phyloP scores from a whole-genome alignment of 805 yeast genomes.

The Metschnikowia kunwiensis region DNA sequence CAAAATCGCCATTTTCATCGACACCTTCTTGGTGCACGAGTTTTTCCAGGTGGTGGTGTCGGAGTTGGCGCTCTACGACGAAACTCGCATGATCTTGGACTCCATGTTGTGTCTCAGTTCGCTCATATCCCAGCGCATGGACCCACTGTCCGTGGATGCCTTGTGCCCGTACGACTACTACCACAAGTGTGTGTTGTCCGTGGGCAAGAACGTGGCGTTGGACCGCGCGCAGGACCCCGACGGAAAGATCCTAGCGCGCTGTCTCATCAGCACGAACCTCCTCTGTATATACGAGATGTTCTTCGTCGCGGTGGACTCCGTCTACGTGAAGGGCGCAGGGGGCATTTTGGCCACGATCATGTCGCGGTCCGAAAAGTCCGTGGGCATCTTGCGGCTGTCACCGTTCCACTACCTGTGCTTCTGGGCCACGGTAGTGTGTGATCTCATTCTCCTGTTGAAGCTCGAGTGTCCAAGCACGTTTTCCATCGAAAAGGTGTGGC shows the following conservation, averaged over 20 bases:
- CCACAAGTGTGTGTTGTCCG: constrained; percentile 32
- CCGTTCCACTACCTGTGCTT: constrained; percentile 34
- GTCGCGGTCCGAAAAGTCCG: constrained; percentile 14
- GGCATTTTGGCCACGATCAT: constrained; percentile 31
- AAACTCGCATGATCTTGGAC: constrained; percentile 36
- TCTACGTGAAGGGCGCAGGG: constrained; percentile 39
- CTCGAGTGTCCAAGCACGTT: constrained; percentile 31
- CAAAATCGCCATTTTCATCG: constrained; percentile 28
- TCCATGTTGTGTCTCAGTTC: constrained; percentile 38
- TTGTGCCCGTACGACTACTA: constrained; percentile 36
- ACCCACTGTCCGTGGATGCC: constrained; percentile 28
- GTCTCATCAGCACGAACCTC: constrained; percentile 36
- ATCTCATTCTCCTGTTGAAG: constrained; percentile 34
- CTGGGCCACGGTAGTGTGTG: constrained; percentile 37
- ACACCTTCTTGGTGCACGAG: constrained; percentile 30
- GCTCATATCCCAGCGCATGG: constrained; percentile 30
- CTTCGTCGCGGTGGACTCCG: constrained; percentile 35
- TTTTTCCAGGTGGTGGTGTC: constrained; percentile 32
- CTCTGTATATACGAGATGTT: constrained; percentile 39
- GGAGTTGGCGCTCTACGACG: constrained; percentile 37
- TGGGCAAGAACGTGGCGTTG: constrained; percentile 29
- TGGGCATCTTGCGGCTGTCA: constrained; percentile 25
- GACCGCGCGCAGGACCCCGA: constrained; percentile 25
- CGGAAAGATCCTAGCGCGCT: constrained; percentile 31
- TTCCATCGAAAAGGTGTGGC: constrained; percentile 33